These are phyloP conservation scores for Penicillium sp. DNA, from an alignment of 2,329 filamentous ascomycete genomes.

Conservation along the genomic window DNA sequence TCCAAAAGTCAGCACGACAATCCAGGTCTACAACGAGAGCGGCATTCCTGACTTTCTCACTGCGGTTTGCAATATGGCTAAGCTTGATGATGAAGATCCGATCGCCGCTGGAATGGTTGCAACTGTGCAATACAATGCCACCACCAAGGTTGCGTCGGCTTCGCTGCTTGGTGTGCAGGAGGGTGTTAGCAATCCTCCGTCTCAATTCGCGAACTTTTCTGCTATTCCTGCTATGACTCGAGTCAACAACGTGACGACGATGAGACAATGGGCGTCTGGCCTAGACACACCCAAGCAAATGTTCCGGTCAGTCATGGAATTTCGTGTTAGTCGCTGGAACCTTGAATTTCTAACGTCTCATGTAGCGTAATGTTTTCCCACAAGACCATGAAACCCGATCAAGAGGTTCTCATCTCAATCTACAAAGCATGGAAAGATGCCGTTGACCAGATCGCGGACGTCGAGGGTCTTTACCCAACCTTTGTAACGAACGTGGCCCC, in stretches of 20 bases:
- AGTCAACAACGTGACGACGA: slow-evolving; percentile 33
- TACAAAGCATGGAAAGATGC: slow-evolving; percentile 40
- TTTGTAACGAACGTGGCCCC: slow-evolving; percentile 40
- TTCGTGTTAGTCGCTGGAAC: neutral
- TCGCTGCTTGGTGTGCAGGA: slow-evolving; percentile 40
- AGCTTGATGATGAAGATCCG: slow-evolving; percentile 23
- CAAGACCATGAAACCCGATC: slow-evolving; percentile 42
- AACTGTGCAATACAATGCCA: slow-evolving; percentile 31
- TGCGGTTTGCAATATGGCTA: slow-evolving; percentile 30
- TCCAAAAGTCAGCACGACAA: slow-evolving; percentile 35
- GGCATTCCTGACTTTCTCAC: slow-evolving; percentile 28
- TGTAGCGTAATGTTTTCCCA: slow-evolving; percentile 41
- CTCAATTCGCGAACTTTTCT: slow-evolving; percentile 37
- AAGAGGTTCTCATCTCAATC: slow-evolving; percentile 33
- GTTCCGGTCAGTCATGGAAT: slow-evolving; percentile 33
- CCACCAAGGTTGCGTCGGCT: slow-evolving; percentile 26
- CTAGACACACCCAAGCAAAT: slow-evolving; percentile 39
- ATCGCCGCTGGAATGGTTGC: slow-evolving; percentile 38
- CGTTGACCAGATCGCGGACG: slow-evolving; percentile 37
- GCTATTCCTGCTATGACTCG: slow-evolving; percentile 26
- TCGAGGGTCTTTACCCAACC: slow-evolving; percentile 42
- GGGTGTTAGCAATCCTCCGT: slow-evolving; percentile 34
- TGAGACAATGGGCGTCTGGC: slow-evolving; percentile 29
- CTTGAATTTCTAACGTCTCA: neutral
- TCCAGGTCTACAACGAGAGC: slow-evolving; percentile 35